Conservation (phyloP, 2,329 filamentous ascomycete genomes). For the Nemania diffusa region DNA sequence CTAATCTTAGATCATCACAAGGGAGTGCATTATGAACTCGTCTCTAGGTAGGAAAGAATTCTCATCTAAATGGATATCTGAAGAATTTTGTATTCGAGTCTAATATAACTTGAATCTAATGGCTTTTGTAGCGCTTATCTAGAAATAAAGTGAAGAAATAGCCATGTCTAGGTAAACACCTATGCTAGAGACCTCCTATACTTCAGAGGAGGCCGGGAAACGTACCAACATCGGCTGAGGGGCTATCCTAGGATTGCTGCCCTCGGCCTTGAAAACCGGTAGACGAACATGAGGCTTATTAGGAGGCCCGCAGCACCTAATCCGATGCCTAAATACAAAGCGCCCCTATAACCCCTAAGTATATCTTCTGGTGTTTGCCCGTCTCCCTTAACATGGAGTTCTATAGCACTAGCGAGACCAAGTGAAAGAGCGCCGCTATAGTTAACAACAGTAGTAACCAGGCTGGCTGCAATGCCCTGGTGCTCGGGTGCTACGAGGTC, state of each 20-base stretch:
- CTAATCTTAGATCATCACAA: neutral
- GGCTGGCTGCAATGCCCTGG: conserved; percentile 53
- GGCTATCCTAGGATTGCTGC: neutral
- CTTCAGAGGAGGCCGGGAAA: neutral
- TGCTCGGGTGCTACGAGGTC: conserved; percentile 52
- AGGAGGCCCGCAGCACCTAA: conserved; percentile 43
- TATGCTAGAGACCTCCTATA: neutral
- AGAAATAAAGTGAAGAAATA: neutral
- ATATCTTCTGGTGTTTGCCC: conserved; percentile 37
- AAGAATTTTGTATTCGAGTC: neutral
- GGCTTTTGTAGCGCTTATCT: neutral
- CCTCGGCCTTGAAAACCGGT: conserved; percentile 40
- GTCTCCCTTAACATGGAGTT: conserved; percentile 39
- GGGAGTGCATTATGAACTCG: neutral
- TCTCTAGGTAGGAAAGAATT: neutral
- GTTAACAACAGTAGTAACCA: conserved; percentile 68
- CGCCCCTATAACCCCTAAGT: conserved; percentile 44
- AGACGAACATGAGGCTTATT: conserved; percentile 42
- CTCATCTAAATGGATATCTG: neutral
- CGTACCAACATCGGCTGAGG: neutral
- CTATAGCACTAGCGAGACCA: conserved; percentile 63
- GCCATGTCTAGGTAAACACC: neutral
- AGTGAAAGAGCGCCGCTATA: conserved; percentile 66
- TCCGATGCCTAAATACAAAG: conserved; percentile 46
- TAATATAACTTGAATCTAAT: neutral